Conservation (phyloP, 495 filamentous ascomycete species). For the Aspergillus heteromorphus region DNA sequence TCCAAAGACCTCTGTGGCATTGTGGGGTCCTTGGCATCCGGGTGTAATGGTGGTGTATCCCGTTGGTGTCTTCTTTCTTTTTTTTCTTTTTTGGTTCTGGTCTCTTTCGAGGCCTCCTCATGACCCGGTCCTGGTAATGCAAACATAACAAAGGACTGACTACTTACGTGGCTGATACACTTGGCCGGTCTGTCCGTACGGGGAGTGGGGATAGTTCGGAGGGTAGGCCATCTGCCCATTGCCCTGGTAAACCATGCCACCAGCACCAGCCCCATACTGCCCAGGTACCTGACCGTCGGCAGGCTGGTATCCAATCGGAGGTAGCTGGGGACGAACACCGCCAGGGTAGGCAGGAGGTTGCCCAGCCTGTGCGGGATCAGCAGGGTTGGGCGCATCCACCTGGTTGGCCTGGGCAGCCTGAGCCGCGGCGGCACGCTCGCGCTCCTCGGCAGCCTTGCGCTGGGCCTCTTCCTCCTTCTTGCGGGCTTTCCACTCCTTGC, state of each 20-base stretch:
- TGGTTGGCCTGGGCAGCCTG: constrained; percentile 48
- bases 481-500: constrained; percentile 97
- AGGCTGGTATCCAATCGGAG: constrained; percentile 78
- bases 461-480: constrained; percentile 96
- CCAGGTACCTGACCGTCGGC: constrained; percentile 56
- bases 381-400: constrained; percentile 49
- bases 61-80: constrained; percentile 4
- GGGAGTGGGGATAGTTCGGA: constrained; percentile 67
- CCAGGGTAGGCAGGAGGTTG: constrained; percentile 54
- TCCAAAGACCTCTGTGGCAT: constrained; percentile 12
- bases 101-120: constrained; percentile 8
- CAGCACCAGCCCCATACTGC: constrained; percentile 61
- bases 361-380: constrained; percentile 52
- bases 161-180: constrained; percentile 75
- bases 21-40: constrained; percentile 4
- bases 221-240: constrained; percentile 67
- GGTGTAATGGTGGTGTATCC: constrained; percentile 14
- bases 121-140: constrained; percentile 19
- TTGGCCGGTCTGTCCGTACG: constrained; percentile 64
- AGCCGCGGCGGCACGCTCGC: constrained; percentile 62
- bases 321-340: constrained; percentile 64
- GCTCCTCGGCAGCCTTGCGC: constrained; percentile 88
- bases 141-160: constrained; percentile 33
- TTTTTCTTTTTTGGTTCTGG: constrained; percentile 1
- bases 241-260: constrained; percentile 52